Base-by-base conservation (phyloP, 2,329 filamentous ascomycete species). In the Xylariaceae sp. region DNA sequence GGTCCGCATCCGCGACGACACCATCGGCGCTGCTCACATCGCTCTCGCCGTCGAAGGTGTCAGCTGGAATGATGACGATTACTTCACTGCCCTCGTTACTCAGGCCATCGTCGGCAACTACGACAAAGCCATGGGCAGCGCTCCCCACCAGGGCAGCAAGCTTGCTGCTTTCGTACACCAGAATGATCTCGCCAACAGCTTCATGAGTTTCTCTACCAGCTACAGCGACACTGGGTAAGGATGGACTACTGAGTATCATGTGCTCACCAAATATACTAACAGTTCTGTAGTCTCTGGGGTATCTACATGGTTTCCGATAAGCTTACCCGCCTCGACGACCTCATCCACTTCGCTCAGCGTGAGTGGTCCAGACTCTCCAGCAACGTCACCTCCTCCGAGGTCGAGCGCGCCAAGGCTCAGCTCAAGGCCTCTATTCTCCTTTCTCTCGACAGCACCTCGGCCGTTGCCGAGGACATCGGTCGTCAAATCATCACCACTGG, bases 131-230 rank as follows among this genome's bases (percentile, higher is more conserved):
- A 92, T 97, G 85, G 94, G 95, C 68, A 96, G 94, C 74, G 94
- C 94, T 53, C 87, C 91, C 59, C 94, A 96, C 79, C 87, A 96
- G 68, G 94, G 95, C 66, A 96, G 90, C 88, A 96, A 95, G 82
- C 89, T 99, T 65, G 96, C 90, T 79, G 85, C 87, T 59, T 90
- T 94, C 66, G 86, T 99, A 62, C 89, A 95, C 81, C 86, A 95
- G 75, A 84, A 97, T 76, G 86, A 91, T 72, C 83, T 99, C 56
- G 94, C 94, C 73, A 99, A 96, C 80, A 96, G 91, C 83, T 99
- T 96, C 82, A 99, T 99, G 95, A 95, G 89, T 79, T 99, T 99
- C 79, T 96, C 91, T 60, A 99, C 94, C 61, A 96, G 90, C 81
- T 99, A 99, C 78, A 97, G 91, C 69, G 94, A 99, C 73, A 99